Percentiles rank a stretch among this genome's conserved stretches.
These are phyloP conservation scores for Pythium graminicola DNA, from an alignment of 352 stramenopile species.

Conservation along the genomic window DNA sequence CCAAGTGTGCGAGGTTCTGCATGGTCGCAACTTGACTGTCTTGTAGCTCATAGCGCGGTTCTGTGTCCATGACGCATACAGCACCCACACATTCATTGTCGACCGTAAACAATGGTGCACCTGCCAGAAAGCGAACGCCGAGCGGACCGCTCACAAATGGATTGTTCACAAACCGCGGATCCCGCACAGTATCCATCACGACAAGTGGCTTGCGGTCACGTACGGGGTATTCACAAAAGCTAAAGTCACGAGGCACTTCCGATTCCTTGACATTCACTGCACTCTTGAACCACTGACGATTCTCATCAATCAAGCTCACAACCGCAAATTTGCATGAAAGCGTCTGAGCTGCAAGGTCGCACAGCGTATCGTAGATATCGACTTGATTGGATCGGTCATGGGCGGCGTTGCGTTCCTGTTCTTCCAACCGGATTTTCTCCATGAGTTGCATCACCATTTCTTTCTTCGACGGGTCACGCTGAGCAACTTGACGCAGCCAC, in stretches of 20 bases:
- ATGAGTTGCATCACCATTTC: constrained; percentile 66
- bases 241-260: constrained; percentile 78
- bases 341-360: constrained; percentile 67
- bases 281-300: constrained; percentile 94
- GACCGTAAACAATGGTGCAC: constrained; percentile 87
- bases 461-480: constrained; percentile 61
- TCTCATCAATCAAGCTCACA: constrained; percentile 88
- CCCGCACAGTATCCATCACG: constrained; percentile 83
- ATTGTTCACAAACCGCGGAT: constrained; percentile 86
- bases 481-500: constrained; percentile 66
- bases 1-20: constrained; percentile 77
- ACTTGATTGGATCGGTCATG: constrained; percentile 39
- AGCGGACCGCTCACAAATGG: constrained; percentile 87
- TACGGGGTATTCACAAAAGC: constrained; percentile 78
- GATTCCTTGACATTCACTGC: constrained; percentile 69
- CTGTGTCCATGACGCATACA: constrained; percentile 74
- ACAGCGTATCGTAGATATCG: constrained; percentile 83
- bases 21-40: constrained; percentile 78
- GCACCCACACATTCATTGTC: constrained; percentile 70
- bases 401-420: constrained; percentile 15
- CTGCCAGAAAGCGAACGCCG: constrained; percentile 91
- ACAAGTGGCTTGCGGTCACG: constrained; percentile 68
- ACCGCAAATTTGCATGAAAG: constrained; percentile 74
- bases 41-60: constrained; percentile 50
- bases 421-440: constrained; percentile 51